These are phyloP conservation scores for Pulveroboletus sp. DNA, from an alignment of 1,284 basidiomycete genomes.

Conservation along the genomic window DNA sequence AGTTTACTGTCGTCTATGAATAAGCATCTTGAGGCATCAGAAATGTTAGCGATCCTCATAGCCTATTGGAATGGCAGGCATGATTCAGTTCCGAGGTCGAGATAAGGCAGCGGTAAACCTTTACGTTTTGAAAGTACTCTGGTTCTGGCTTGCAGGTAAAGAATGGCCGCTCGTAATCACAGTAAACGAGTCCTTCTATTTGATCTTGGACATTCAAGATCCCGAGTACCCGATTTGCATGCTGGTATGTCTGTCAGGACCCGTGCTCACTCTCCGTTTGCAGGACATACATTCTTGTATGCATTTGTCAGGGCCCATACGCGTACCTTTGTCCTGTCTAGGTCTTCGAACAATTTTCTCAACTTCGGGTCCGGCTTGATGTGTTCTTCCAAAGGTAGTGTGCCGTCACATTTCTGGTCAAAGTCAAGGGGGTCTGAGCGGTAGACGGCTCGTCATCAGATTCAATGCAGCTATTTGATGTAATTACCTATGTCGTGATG, in stretches of 20 bases:
- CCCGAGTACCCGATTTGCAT: constrained; percentile 77
- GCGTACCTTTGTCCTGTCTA: constrained; percentile 76
- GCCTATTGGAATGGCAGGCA: constrained; percentile 47
- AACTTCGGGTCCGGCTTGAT: constrained; percentile 67
- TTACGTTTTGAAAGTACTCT: constrained; percentile 64
- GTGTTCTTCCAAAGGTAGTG: constrained; percentile 81
- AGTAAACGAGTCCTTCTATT: constrained; percentile 80
- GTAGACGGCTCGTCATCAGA: constrained; percentile 1
- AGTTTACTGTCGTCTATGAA: constrained; percentile 74
- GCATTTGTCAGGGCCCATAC: constrained; percentile 86
- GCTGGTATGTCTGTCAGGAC: constrained; percentile 45
- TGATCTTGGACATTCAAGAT: constrained; percentile 76
- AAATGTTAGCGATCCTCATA: constrained; percentile 56
- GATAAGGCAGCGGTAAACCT: not conserved
- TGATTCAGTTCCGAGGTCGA: constrained; percentile 3
- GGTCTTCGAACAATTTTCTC: constrained; percentile 71
- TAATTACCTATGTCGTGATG: constrained; percentile 78
- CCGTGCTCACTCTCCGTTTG: not conserved
- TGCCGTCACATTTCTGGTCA: constrained; percentile 81
- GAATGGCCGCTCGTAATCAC: constrained; percentile 70
- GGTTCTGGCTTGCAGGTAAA: constrained; percentile 86
- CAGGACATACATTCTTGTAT: constrained; percentile 63
- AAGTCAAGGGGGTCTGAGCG: constrained; percentile 81
- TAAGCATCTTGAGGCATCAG: constrained; percentile 66
- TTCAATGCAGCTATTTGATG: not conserved